These are phyloP conservation scores for Rhododendron henanense DNA, from an alignment of 148 eudicot genomes.

Conservation along the genomic window DNA sequence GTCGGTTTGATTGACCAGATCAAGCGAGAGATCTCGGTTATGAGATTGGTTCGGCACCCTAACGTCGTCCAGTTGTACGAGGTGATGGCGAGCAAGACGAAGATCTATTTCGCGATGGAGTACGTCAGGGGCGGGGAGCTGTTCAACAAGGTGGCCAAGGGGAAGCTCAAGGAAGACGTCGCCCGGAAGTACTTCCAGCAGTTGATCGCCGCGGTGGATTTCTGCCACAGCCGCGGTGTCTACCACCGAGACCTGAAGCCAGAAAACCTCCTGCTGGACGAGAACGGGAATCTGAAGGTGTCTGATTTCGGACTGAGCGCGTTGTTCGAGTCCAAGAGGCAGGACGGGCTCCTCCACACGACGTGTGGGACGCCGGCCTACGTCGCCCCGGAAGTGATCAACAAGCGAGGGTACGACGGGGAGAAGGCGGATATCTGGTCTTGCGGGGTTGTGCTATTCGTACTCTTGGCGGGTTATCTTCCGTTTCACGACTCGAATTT, in stretches of 20 bases:
- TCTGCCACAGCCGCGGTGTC: constrained; percentile 81
- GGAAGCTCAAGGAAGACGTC: constrained; percentile 51
- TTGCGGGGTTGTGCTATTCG: constrained; percentile 71
- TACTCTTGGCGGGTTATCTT: constrained; percentile 63
- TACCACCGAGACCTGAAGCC: constrained; percentile 87
- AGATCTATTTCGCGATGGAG: constrained; percentile 81
- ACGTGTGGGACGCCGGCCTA: constrained; percentile 94
- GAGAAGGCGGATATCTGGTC: constrained; percentile 86
- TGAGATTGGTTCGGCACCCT: constrained; percentile 70
- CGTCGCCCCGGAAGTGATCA: constrained; percentile 81
- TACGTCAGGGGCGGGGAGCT: constrained; percentile 76
- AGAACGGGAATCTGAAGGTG: constrained; percentile 54
- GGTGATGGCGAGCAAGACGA: constrained; percentile 80
- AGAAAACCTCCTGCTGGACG: constrained; percentile 71
- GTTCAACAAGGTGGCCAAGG: constrained; percentile 58
- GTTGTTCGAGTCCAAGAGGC: constrained; percentile 45
- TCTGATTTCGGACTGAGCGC: constrained; percentile 82
- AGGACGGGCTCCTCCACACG: constrained; percentile 75
- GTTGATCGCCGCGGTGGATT: constrained; percentile 68
- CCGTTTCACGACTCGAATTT: constrained; percentile 63
- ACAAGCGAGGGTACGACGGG: constrained; percentile 65
- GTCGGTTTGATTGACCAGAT: constrained; percentile 64
- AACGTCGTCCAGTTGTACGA: constrained; percentile 66
- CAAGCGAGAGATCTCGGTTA: constrained; percentile 75
- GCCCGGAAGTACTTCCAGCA: constrained; percentile 73